A percentile compares a stretch with the other conserved stretches of the same genome.
phyloP scores from a whole-genome alignment of 148 eudicot genomes.

The Euryodendron excelsum region DNA sequence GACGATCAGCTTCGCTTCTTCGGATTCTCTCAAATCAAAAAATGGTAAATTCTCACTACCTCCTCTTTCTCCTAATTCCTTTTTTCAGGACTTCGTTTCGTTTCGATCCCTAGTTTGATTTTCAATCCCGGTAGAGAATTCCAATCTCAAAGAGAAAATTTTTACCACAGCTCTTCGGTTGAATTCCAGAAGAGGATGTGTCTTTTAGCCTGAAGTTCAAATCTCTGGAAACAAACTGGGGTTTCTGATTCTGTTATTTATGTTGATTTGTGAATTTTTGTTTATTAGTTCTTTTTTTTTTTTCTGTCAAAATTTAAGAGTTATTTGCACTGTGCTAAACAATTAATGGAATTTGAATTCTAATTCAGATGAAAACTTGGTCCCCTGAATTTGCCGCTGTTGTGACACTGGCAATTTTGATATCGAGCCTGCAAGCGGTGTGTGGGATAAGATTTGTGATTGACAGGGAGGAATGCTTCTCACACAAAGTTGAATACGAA shows the following conservation, averaged over 20 bases:
- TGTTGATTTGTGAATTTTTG: neutral
- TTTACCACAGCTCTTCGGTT: neutral
- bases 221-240: neutral
- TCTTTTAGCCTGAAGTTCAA: neutral
- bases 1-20: neutral
- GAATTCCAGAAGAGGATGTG: neutral
- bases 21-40: neutral
- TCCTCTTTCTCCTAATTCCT: too few relatives aligned
- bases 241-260: neutral
- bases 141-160: neutral
- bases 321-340: neutral
- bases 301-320: too few relatives aligned
- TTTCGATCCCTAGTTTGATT: neutral
- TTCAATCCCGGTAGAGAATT: neutral
- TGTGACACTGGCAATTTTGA: conserved; percentile 19
- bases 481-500: conserved; percentile 76
- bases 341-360: neutral
- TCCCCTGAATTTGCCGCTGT: neutral
- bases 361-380: conserved; percentile 23
- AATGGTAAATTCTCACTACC: neutral
- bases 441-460: conserved; percentile 75
- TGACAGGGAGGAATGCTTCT: conserved; percentile 81
- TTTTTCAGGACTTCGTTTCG: too few relatives aligned
- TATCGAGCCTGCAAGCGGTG: conserved; percentile 40
- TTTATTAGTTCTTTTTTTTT: neutral